These are phyloP conservation scores for Persicaria tinctoria DNA, from an alignment of 148 eudicot species.

Conservation along the genomic window DNA sequence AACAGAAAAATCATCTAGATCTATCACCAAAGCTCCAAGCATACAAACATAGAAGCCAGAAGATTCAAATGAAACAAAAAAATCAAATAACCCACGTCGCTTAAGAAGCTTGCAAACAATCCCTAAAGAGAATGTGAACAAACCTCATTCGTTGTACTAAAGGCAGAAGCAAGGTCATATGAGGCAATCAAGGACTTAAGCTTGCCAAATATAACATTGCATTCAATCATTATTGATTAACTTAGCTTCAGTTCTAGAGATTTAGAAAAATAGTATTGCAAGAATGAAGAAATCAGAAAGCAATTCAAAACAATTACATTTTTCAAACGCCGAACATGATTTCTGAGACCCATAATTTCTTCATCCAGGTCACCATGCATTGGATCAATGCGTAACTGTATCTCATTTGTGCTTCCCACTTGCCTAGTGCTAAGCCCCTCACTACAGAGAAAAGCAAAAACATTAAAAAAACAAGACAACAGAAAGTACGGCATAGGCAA, in stretches of 20 bases:
- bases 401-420: slow-evolving; percentile 52
- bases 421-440: slow-evolving; percentile 82
- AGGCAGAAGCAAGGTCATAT: not conserved
- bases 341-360: slow-evolving; percentile 61
- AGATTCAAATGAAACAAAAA: not conserved
- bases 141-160: not conserved
- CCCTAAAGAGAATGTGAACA: not conserved
- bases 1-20: not conserved
- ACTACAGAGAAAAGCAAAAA: slow-evolving; percentile 26
- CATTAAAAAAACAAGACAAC: not conserved
- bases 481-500: not conserved
- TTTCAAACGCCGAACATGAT: slow-evolving; percentile 68
- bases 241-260: not conserved
- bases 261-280: not conserved
- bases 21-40: not conserved
- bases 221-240: not conserved
- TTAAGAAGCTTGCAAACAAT: not conserved
- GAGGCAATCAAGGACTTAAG: not conserved
- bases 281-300: not conserved
- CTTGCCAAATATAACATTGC: no score
- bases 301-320: slow-evolving; percentile 29
- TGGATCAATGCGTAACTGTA: slow-evolving; percentile 82
- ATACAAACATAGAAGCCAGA: not conserved
- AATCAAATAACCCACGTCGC: not conserved
- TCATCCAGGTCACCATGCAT: slow-evolving; percentile 82